Base-by-base conservation (phyloP, 2,329 filamentous ascomycete species). In the Pestalotiopsis sp. region DNA sequence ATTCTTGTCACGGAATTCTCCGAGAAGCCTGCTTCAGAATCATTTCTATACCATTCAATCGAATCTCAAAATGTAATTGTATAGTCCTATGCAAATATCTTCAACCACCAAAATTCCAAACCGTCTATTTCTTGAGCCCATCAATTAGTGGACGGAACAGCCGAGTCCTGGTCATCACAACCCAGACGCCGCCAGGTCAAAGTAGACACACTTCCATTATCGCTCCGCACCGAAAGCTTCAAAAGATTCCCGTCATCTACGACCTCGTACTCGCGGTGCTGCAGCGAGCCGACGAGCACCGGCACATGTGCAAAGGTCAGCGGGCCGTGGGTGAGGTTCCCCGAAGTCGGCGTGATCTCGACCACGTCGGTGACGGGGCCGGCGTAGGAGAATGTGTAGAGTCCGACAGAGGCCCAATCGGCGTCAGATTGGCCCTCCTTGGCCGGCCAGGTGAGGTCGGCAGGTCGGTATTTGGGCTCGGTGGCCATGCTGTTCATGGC, bases 401-500 rank as follows among this genome's bases (percentile, higher is more conserved):
- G 74, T 45, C 75, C 75, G 27, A 78, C 70, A 17, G 70, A 67
- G 3, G 76, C 75, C 75, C 75, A 77, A 36, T 75, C 74, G 13
- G 70, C 72, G 23, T 78, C 75, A 2, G 75, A 65, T 63, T 76
- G 75, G 25, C 71, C 64, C 5, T 71, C 71, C 20, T 71, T 66
- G 41, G 59, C 66, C 3, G 71, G 72, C 36, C 72, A 76, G 0
- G 77, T 74, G 1, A 78, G 67, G 63, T 69, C 65, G 0, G 36
- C 63, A 0, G 76, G 76, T 1, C 76, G 75, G 67, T 75, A 71
- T 60, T 73, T 72, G 14, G 72, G 58, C 58, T 74, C 70, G 5
- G 75, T 73, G 9, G 76, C 76, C 36, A 75, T 74, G 64, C 75
- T 74, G 23, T 73, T 77, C 12, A 76, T 75, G 0, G 76, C 72